Percentiles rank a stretch among this genome's conserved stretches.
These are phyloP conservation scores for Sarocladium oryzae DNA, from an alignment of 2,329 filamentous ascomycete species.

Conservation along the genomic window DNA sequence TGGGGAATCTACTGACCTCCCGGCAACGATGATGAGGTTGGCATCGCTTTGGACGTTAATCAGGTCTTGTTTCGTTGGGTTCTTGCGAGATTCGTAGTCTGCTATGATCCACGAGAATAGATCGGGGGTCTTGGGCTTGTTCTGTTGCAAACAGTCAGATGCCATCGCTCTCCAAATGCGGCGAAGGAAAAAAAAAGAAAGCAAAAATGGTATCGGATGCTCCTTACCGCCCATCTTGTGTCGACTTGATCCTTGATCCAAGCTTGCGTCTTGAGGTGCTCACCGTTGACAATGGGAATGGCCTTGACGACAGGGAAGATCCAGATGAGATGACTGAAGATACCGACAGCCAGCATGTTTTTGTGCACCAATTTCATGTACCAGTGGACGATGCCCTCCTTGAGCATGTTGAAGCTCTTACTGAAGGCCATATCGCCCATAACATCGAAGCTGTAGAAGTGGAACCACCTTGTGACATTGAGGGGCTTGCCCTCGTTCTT, in stretches of 20 bases:
- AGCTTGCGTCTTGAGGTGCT: constrained; percentile 12
- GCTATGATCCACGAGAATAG: constrained; percentile 21
- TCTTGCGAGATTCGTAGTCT: constrained; percentile 14
- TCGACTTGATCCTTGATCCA: constrained; percentile 3
- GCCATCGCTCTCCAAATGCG: too few species aligned
- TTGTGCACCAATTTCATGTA: constrained; percentile 15
- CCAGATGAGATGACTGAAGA: constrained; percentile 18
- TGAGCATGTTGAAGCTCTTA: constrained; percentile 28
- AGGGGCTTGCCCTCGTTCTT: constrained; percentile 16
- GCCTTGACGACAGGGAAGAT: constrained; percentile 17
- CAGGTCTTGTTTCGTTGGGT: constrained; percentile 13
- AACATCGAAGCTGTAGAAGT: constrained; percentile 30
- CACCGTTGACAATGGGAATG: constrained; percentile 16
- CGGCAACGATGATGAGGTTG: constrained; percentile 20
- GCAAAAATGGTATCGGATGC: too few species aligned
- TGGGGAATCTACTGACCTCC: constrained; percentile 17
- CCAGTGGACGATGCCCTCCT: constrained; percentile 16
- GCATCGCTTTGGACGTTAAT: constrained; percentile 19
- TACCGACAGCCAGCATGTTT: constrained; percentile 17
- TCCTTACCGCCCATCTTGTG: neutral
- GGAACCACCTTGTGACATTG: constrained; percentile 26
- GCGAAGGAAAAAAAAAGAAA: too few species aligned
- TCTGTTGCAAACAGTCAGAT: neutral
- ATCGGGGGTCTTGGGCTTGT: constrained; percentile 13
- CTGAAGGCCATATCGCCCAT: constrained; percentile 34